A percentile compares a stretch with the other conserved stretches of the same genome.
Evolutionary conservation across 1,284 basidiomycete genomes (phyloP).

Genomic region (Cystodermella granulosa): DNA sequence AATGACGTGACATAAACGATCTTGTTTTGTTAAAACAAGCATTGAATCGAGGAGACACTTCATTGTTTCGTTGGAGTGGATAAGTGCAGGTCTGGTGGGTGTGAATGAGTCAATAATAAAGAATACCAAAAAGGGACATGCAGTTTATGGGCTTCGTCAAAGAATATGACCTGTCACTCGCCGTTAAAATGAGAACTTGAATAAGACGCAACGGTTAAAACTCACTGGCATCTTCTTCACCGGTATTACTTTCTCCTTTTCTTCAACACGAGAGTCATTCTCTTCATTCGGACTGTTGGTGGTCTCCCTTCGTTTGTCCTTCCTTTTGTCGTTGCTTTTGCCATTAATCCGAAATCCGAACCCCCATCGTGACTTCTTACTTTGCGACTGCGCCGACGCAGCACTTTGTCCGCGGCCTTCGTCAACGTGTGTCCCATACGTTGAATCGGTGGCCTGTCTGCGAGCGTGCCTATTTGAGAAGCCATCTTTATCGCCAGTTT

Average conservation of each 20-base stretch:
- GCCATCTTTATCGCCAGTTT: constrained; percentile 25
- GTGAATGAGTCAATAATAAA: no score
- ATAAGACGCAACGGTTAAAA: constrained; percentile 7
- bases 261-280: constrained; percentile 15
- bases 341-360: constrained; percentile 29
- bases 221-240: constrained; percentile 66
- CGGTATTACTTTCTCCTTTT: constrained; percentile 31
- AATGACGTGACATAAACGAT: constrained; percentile 74
- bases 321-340: constrained; percentile 19
- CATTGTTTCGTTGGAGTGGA: constrained; percentile 72
- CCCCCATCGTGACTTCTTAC: constrained; percentile 29
- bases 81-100: constrained; percentile 56
- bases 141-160: constrained; percentile 81
- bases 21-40: constrained; percentile 80
- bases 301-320: constrained; percentile 6
- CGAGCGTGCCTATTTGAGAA: neutral
- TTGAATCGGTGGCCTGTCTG: constrained; percentile 13
- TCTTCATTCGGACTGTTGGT: constrained; percentile 26
- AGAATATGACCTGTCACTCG: constrained; percentile 57
- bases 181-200: constrained; percentile 3
- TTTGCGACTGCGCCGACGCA: no score
- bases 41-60: constrained; percentile 77
- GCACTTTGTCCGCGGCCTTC: no score
- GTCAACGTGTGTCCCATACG: constrained; percentile 7
- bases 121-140: constrained; percentile 33